These are phyloP conservation scores for Rubia peregrina DNA, from an alignment of 305 asterid species.

Conservation along the genomic window DNA sequence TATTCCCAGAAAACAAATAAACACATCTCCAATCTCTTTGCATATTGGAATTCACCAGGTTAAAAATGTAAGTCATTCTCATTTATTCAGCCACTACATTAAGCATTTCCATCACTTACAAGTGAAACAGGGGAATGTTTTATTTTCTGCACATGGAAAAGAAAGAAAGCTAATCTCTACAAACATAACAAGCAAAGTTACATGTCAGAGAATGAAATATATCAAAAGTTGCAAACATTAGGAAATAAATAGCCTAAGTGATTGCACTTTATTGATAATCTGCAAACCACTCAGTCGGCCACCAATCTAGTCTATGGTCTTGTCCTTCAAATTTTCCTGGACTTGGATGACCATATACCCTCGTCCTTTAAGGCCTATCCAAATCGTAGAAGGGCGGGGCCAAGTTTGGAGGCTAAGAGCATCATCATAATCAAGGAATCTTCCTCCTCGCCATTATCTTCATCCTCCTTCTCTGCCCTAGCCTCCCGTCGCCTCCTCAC, in stretches of 20 bases:
- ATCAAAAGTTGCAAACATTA: neutral
- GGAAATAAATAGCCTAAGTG: constrained; percentile 25
- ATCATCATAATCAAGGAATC: too few relatives aligned
- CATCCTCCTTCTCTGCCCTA: too few relatives aligned
- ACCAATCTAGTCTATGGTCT: constrained; percentile 73
- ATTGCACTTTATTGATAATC: constrained; percentile 36
- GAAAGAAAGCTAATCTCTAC: neutral
- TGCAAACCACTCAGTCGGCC: constrained; percentile 71
- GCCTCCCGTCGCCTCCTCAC: too few relatives aligned
- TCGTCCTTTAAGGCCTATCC: constrained; percentile 43
- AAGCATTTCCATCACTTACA: neutral
- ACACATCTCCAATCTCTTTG: too few relatives aligned
- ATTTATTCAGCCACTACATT: neutral
- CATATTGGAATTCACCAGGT: too few relatives aligned
- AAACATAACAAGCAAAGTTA: neutral
- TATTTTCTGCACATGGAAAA: neutral
- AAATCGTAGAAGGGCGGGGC: too few relatives aligned
- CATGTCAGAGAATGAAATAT: neutral
- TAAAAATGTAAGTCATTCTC: too few relatives aligned
- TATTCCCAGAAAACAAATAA: too few relatives aligned
- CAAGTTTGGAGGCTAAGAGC: too few relatives aligned
- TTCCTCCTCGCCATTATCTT: too few relatives aligned
- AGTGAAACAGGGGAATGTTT: neutral
- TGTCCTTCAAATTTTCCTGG: constrained; percentile 50
- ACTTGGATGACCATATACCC: constrained; percentile 41